Conservation (phyloP, 2,329 filamentous ascomycete species). For the Clonostachys sp. region DNA sequence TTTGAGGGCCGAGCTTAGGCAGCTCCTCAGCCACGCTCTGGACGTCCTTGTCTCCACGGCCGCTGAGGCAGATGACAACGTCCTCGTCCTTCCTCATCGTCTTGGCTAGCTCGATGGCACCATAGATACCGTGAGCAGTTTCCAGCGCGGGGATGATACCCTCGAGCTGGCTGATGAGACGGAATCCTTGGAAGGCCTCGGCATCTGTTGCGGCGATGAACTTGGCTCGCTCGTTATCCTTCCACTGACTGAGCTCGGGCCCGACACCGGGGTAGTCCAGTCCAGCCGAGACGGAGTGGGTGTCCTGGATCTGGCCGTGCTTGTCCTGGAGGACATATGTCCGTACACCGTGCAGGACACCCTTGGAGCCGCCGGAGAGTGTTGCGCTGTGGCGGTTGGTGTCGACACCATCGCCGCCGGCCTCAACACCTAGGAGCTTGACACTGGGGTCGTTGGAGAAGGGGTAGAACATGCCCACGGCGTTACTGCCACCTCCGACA, state of each 20-base stretch:
- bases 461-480: slow-evolving; percentile 96
- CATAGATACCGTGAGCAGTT: slow-evolving; percentile 87
- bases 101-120: slow-evolving; percentile 86
- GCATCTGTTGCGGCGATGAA: slow-evolving; percentile 92
- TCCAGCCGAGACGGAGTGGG: slow-evolving; percentile 93
- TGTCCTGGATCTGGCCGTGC: slow-evolving; percentile 90
- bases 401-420: slow-evolving; percentile 87
- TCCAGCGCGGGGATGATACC: slow-evolving; percentile 97
- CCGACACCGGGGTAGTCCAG: slow-evolving; percentile 97
- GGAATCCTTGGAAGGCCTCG: slow-evolving; percentile 84
- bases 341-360: slow-evolving; percentile 90
- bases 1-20: slow-evolving; percentile 81
- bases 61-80: slow-evolving; percentile 89
- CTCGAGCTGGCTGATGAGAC: slow-evolving; percentile 78
- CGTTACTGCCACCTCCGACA: slow-evolving; percentile 93
- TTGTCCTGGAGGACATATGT: slow-evolving; percentile 93
- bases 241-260: slow-evolving; percentile 88
- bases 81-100: slow-evolving; percentile 81
- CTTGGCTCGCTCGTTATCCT: slow-evolving; percentile 79
- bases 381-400: slow-evolving; percentile 85
- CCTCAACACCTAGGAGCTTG: slow-evolving; percentile 89
- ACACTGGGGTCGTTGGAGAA: slow-evolving; percentile 83
- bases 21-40: slow-evolving; percentile 96
- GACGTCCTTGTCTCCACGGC: slow-evolving; percentile 95
- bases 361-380: slow-evolving; percentile 78